Base-by-base conservation (phyloP, 2,329 filamentous ascomycete genomes). In the Nothopassalora personata region DNA sequence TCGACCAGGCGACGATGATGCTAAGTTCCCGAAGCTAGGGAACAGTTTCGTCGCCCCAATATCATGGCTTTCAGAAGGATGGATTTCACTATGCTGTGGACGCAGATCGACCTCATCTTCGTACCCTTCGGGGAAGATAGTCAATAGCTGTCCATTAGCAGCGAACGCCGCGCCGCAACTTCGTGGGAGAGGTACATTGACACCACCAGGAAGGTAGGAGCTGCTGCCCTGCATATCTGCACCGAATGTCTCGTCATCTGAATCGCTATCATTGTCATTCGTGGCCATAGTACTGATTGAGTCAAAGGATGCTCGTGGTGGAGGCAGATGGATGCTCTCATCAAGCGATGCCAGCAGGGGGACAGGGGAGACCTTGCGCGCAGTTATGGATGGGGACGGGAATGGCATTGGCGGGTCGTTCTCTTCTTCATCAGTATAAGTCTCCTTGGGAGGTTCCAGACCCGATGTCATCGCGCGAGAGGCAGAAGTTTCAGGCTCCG, bases 171-270 rank as follows among this genome's bases (percentile, higher is more conserved):
- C 83, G 60, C 83, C 81, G 66, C 80, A 75, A 73, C 77, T 79
- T 68, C 82, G 85, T 15, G 84, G 82, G 54, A 86, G 73, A 5
- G 86, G 86, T 4, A 87, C 83, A 68, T 85, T 86, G 53, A 83
- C 80, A 70, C 86, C 85, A 75, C 84, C 72, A 80, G 83, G 83
- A 28, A 81, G 75, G 62, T 84, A 76, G 19, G 80, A 72, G 58
- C 81, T 81, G 58, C 81, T 77, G 30, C 73, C 79, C 61, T 66
- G 57, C 62, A 79, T 78, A 19, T 62, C 63, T 7, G 67, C 64
- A 11, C 64, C 67, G 55, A 72, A 97, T 65, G 90, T 93, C 64
- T 94, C 90, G 58, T 89, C 88, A 31, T 74, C 77, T 39, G 79
- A 72, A 56, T 72, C 70, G 53, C 68, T 68, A 45, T 70, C 68